Conservation (phyloP, 208 protist species). For the Leishmania amazonensis region DNA sequence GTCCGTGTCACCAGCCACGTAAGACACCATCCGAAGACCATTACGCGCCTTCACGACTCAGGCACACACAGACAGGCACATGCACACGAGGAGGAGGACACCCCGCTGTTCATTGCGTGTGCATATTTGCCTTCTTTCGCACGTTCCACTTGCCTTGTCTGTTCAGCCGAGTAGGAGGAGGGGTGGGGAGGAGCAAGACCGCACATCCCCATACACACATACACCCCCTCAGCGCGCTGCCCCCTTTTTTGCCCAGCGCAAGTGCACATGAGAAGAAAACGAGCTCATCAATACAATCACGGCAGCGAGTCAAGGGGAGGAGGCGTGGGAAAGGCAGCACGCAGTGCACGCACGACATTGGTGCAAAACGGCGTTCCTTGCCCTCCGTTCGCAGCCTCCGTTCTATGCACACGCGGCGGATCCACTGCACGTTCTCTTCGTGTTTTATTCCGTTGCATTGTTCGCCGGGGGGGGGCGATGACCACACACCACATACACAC, state of each 20-base stretch:
- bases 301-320: background rate
- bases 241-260: background rate
- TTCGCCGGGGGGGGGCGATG: background rate
- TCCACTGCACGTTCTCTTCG: background rate
- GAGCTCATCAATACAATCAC: background rate
- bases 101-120: background rate
- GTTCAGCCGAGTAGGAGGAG: background rate
- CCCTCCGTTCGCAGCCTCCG: background rate
- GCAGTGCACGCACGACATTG: background rate
- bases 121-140: background rate
- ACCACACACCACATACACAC: background rate
- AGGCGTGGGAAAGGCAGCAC: background rate
- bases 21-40: background rate
- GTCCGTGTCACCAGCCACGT: background rate
- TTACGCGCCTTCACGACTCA: background rate
- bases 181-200: background rate
- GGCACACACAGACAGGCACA: background rate
- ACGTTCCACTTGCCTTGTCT: background rate
- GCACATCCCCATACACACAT: background rate
- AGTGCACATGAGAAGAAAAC: background rate
- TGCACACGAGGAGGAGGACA: background rate
- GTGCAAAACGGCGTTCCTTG: background rate
- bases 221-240: background rate
- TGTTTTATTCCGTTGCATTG: background rate
- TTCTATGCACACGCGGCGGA: background rate